Base-by-base conservation (phyloP, 768 basidiomycete genomes). In the Rhizopogon sp. region DNA sequence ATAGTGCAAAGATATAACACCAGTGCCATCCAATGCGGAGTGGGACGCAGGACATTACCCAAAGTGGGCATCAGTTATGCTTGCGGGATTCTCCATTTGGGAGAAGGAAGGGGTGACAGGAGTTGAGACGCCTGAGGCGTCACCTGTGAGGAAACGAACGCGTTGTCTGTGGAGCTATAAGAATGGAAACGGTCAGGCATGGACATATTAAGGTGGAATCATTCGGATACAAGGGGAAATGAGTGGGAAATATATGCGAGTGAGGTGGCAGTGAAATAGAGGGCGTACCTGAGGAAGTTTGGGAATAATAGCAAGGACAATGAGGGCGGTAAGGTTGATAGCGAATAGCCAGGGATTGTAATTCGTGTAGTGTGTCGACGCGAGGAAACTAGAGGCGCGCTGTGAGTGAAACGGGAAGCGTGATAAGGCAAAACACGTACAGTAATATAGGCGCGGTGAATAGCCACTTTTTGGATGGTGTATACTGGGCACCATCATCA, bases 401-500 rank as follows among this genome's bases (percentile, higher is more conserved):
- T 44, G 52, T 22, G 33, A 35, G 39, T 59, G 43, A 40, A 29
- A n/a, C 28, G 9, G 47, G 37, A 43, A 8, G 28, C 10, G 43
- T 43, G 14, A 35, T 35, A 40, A 22, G 33, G 51, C 41, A 54
- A 43, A 14, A 44, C 7, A 75, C 93, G 67, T 63, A 98, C 97
- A 99, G 76, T 39, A 80, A 79, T 60, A 98, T 87, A 0, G 97
- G 97, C 7, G 94, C 85, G 52, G 82, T 84, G 56, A 97, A 80
- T 29, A 99, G 77, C 93, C 94, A 98, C 69, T 99, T 99, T 76
- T 93, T 97, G 5, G 97, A 87, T 1, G 97, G 97, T 5, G 97
- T 99, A 72, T 98, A 97, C 65, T 98, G 97, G 1, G 95, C 97
- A 39, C 97, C 97, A 49, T 91, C 89, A 70, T 99, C 97, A 49